A percentile compares a stretch with the other conserved stretches of the same genome.
phyloP scores from a whole-genome alignment of 2,329 filamentous ascomycete species.

The Emergomyces pasteurianus region DNA sequence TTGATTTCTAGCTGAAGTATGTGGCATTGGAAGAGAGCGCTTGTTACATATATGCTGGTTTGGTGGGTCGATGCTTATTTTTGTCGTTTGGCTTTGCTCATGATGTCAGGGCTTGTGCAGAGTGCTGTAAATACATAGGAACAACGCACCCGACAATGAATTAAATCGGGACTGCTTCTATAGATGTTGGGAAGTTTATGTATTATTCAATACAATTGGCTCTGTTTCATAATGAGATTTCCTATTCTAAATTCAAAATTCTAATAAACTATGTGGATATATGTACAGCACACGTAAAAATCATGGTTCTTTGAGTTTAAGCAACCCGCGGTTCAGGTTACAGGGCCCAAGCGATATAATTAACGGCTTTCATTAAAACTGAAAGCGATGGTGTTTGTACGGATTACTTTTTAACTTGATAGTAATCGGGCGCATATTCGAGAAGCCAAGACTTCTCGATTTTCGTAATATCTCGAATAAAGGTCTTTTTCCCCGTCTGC shows the following conservation, averaged over 20 bases:
- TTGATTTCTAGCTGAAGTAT: conserved; percentile 11
- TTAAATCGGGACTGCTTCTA: neutral
- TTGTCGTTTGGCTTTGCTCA: neutral
- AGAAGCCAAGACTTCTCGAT: conserved; percentile 87
- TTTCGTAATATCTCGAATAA: conserved; percentile 83
- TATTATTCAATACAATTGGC: neutral
- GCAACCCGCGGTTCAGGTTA: neutral
- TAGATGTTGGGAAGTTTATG: neutral
- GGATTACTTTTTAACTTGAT: conserved; percentile 42
- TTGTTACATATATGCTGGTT: neutral
- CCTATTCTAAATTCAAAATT: neutral
- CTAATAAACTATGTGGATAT: neutral
- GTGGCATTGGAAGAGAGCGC: neutral
- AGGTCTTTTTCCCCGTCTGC: conserved; percentile 79
- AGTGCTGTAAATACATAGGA: neutral
- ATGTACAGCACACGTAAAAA: neutral
- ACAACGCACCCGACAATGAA: neutral
- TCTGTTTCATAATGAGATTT: neutral
- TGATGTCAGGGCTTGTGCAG: neutral
- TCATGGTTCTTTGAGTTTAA: neutral
- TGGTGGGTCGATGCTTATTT: neutral
- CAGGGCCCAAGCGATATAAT: neutral
- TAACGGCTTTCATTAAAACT: neutral
- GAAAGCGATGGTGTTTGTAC: neutral
- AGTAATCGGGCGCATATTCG: conserved; percentile 79